Evolutionary conservation across 352 stramenopile genomes (phyloP).

Genomic region (Peronosclerospora sorghi): DNA sequence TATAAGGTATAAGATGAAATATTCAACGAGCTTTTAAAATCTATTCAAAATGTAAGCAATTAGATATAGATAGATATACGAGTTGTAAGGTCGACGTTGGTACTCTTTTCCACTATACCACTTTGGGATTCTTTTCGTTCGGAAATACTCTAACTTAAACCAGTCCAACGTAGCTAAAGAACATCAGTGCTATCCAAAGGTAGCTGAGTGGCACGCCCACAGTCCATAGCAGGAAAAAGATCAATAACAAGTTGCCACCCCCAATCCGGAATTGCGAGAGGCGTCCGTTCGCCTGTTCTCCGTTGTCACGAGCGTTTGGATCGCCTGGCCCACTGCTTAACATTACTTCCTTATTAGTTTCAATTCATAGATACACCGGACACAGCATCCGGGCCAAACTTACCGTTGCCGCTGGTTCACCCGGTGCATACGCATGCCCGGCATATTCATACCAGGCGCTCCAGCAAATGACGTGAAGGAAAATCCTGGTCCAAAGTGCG

Average conservation of each 20-base stretch:
- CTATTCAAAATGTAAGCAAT: constrained; percentile 25
- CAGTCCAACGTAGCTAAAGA: constrained; percentile 62
- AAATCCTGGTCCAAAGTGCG: constrained; percentile 70
- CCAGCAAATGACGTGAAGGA: constrained; percentile 64
- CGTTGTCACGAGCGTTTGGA: constrained; percentile 16
- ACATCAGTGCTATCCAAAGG: constrained; percentile 70
- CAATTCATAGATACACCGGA: not conserved
- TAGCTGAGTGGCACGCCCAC: constrained; percentile 75
- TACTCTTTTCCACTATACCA: not conserved
- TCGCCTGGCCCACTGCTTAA: constrained; percentile 17
- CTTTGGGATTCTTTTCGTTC: not conserved
- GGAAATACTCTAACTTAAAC: constrained; percentile 19
- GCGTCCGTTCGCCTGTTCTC: constrained; percentile 21
- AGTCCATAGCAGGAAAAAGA: constrained; percentile 70
- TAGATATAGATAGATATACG: constrained; percentile 21
- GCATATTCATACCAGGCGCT: constrained; percentile 40
- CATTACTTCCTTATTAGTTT: not conserved
- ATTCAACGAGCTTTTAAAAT: constrained; percentile 15
- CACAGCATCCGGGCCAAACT: not conserved
- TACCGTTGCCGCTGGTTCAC: constrained; percentile 44
- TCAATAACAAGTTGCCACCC: constrained; percentile 57
- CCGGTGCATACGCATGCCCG: constrained; percentile 37
- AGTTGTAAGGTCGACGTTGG: not conserved
- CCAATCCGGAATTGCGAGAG: constrained; percentile 51
- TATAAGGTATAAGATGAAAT: too few species aligned